These are phyloP conservation scores for Trichoderma semiorbis DNA, from an alignment of 2,329 filamentous ascomycete genomes.

Conservation along the genomic window DNA sequence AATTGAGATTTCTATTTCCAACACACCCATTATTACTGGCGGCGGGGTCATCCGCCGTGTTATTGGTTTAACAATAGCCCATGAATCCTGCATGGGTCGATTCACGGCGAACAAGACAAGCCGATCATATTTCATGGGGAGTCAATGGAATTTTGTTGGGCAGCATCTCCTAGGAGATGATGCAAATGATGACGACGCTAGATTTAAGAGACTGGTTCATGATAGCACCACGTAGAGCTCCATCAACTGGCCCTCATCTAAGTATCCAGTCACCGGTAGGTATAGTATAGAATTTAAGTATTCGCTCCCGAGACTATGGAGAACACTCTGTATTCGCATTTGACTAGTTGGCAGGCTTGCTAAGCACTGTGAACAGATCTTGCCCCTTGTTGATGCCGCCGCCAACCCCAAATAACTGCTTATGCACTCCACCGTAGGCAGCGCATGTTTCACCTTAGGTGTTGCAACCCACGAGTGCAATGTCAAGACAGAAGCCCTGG, in stretches of 20 bases:
- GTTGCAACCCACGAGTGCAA: too few relatives aligned
- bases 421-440: too few relatives aligned
- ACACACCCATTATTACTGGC: neutral
- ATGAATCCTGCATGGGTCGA: neutral
- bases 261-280: neutral
- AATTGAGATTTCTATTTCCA: neutral
- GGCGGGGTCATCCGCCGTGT: neutral
- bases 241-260: neutral
- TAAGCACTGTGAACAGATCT: accelerated
- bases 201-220: too few relatives aligned
- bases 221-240: neutral
- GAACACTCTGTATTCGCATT: too few relatives aligned
- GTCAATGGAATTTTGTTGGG: too few relatives aligned
- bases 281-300: neutral
- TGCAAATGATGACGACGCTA: neutral
- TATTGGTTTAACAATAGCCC: neutral
- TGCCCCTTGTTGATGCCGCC: accelerated
- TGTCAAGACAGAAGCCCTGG: too few relatives aligned
- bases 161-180: neutral
- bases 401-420: too few relatives aligned
- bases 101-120: neutral
- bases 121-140: too few relatives aligned
- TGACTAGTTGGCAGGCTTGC: too few relatives aligned
- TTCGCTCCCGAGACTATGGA: neutral
- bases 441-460: too few relatives aligned